A percentile compares a stretch with the other conserved stretches of the same genome.
These are phyloP conservation scores for Starmerella geochares DNA, from an alignment of 805 yeast species.

Conservation along the genomic window DNA sequence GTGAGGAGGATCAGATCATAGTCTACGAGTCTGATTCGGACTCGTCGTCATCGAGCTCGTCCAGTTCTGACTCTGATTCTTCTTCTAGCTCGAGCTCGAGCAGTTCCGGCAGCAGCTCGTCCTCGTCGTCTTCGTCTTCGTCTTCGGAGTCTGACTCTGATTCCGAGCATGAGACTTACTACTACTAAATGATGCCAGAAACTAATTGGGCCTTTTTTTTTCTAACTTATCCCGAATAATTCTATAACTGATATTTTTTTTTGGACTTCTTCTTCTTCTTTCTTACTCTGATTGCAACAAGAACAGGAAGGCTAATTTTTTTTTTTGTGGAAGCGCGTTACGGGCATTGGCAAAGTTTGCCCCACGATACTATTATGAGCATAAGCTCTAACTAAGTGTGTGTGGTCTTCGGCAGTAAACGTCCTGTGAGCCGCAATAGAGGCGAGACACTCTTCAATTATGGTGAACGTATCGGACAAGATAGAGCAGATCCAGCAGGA, in stretches of 20 bases:
- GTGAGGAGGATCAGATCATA: constrained; percentile 21
- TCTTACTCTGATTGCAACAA: not conserved
- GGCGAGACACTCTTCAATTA: constrained; percentile 2
- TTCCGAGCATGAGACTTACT: not conserved
- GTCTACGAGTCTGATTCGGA: constrained; percentile 9
- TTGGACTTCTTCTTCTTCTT: not conserved
- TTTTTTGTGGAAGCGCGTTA: not conserved
- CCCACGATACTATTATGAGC: not conserved
- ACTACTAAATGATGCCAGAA: not conserved
- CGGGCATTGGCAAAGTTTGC: not conserved
- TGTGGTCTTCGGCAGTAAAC: not conserved
- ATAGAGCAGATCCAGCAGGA: constrained; percentile 86
- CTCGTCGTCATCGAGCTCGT: not conserved
- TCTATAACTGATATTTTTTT: not conserved
- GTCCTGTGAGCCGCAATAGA: not conserved
- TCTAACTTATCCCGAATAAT: not conserved
- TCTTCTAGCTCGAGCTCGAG: not conserved
- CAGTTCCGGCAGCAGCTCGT: constrained; percentile 8
- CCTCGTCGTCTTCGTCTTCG: constrained; percentile 9
- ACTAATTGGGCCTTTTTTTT: not conserved
- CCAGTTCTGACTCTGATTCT: constrained; percentile 6
- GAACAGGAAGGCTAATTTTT: too few species aligned
- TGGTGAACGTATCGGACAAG: constrained; percentile 44
- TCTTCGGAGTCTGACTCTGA: constrained; percentile 10
- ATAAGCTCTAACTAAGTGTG: not conserved